Evolutionary conservation across 306 rosid genomes (phyloP).

Genomic region (Cicer pinnatifidum): DNA sequence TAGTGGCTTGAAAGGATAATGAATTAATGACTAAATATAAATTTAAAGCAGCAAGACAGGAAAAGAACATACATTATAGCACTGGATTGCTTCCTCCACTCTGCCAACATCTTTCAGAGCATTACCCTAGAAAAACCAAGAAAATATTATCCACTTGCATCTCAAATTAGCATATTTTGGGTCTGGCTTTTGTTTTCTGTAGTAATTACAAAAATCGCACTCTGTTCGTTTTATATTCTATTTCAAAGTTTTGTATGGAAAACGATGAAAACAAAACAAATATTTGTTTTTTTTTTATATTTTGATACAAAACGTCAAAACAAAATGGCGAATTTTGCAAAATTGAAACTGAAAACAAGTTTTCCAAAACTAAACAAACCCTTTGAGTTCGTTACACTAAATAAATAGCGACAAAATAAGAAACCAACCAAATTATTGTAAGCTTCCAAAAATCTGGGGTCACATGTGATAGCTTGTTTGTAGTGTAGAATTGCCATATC

Average conservation of each 20-base stretch:
- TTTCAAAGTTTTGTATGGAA: background rate
- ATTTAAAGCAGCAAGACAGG: slow-evolving; percentile 26
- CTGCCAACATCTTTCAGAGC: slow-evolving; percentile 92
- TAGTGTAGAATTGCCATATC: slow-evolving; percentile 94
- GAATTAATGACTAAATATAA: slow-evolving; percentile 14
- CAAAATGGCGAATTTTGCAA: background rate
- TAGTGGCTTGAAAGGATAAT: slow-evolving; percentile 7
- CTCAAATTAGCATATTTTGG: background rate
- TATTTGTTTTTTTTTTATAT: background rate
- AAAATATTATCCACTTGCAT: slow-evolving; percentile 10
- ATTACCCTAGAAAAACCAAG: slow-evolving; percentile 68
- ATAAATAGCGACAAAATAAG: slow-evolving; percentile 3
- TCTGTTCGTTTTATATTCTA: background rate
- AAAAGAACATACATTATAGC: slow-evolving; percentile 71
- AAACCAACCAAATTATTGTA: slow-evolving; percentile 91
- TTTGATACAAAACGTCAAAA: background rate
- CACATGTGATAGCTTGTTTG: slow-evolving; percentile 89
- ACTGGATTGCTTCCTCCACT: slow-evolving; percentile 95
- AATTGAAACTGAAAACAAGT: slow-evolving; percentile 1
- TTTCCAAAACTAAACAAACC: background rate
- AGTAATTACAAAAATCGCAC: background rate
- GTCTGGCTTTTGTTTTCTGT: background rate
- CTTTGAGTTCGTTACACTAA: slow-evolving; percentile 1
- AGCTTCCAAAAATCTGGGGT: slow-evolving; percentile 96
- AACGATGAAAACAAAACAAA: background rate